These are phyloP conservation scores for Ceratobasidium sp. DNA, from an alignment of 1,284 basidiomycete species.

Conservation along the genomic window DNA sequence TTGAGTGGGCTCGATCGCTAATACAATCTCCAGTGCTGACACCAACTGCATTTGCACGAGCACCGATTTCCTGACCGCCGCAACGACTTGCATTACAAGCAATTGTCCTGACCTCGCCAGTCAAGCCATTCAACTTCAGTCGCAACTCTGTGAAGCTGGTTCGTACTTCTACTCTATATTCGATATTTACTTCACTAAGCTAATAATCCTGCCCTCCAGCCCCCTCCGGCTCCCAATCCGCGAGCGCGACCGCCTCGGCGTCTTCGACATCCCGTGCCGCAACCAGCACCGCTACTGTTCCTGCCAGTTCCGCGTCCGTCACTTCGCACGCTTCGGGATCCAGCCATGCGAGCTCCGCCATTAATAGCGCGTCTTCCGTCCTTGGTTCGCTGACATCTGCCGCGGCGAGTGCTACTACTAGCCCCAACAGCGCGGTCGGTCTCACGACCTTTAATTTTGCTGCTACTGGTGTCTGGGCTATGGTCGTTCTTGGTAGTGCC, in stretches of 20 bases:
- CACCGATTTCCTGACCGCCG: background rate
- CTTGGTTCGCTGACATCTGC: background rate
- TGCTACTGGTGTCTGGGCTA: constrained; percentile 14
- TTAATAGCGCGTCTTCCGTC: background rate
- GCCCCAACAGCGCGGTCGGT: background rate
- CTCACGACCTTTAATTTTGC: background rate
- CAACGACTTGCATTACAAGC: background rate
- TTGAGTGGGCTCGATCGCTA: background rate
- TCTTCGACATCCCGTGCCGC: background rate
- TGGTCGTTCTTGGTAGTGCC: background rate
- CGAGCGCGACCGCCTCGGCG: background rate
- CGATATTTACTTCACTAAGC: background rate
- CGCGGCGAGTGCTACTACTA: background rate
- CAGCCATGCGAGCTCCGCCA: background rate
- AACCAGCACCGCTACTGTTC: background rate
- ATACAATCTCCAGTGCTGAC: background rate
- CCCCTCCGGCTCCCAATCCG: background rate
- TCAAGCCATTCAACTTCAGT: background rate
- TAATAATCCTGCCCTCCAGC: background rate
- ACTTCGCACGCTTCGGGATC: background rate
- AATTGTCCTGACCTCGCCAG: background rate
- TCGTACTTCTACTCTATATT: background rate
- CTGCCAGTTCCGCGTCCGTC: background rate
- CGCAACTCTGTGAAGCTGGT: background rate
- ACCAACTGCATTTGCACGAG: background rate